Evolutionary conservation across 78 protist species (phyloP).

Genomic region (Dictyostelium firmibasis): DNA sequence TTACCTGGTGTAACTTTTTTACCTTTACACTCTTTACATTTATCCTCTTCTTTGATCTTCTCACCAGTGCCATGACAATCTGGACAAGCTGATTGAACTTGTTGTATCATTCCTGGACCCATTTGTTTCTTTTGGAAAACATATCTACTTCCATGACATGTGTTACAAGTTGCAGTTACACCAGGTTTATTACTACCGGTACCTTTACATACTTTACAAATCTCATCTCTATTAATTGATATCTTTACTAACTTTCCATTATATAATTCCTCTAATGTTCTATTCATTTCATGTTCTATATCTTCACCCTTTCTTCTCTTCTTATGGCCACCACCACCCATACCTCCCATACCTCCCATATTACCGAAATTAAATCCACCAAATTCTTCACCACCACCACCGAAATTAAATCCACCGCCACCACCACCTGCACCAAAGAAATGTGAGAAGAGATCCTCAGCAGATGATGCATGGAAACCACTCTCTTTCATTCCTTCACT

Average conservation of each 20-base stretch:
- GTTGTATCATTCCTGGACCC: constrained; percentile 95
- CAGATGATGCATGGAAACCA: constrained; percentile 71
- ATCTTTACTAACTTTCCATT: constrained; percentile 61
- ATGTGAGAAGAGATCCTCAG: constrained; percentile 66
- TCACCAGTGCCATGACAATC: constrained; percentile 66
- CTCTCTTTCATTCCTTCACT: constrained; percentile 93
- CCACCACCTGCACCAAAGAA: constrained; percentile 74
- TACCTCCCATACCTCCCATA: constrained; percentile 14
- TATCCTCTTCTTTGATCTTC: constrained; percentile 45
- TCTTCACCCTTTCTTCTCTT: constrained; percentile 40
- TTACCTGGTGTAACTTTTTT: constrained; percentile 28
- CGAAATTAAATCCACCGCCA: constrained; percentile 21
- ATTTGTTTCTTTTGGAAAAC: constrained; percentile 79
- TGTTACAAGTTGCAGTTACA: constrained; percentile 74
- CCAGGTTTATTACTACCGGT: constrained; percentile 61
- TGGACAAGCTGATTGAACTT: constrained; percentile 78
- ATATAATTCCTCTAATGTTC: constrained; percentile 72
- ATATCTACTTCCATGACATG: constrained; percentile 91
- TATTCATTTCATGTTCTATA: constrained; percentile 49
- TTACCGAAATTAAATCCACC: constrained; percentile 45
- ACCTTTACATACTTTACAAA: constrained; percentile 56
- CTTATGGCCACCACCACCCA: neutral
- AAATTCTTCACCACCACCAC: constrained; percentile 64
- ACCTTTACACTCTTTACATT: constrained; percentile 57
- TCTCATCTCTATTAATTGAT: constrained; percentile 47